Base-by-base conservation (phyloP, 2,329 filamentous ascomycete genomes). In the Corinectria fuckeliana region DNA sequence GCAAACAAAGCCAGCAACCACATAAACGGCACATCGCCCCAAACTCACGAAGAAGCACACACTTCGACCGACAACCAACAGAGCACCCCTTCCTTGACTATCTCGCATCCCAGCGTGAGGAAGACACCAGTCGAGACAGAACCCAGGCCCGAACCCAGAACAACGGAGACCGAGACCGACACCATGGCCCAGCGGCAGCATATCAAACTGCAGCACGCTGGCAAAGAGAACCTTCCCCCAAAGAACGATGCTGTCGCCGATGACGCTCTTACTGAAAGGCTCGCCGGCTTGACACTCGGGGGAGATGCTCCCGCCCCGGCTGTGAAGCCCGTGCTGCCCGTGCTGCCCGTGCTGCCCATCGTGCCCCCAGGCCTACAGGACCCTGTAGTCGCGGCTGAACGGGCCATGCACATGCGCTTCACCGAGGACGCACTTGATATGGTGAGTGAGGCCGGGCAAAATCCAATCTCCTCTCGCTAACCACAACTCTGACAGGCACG, bases 381-480 rank as follows among this genome's bases (percentile, higher is more conserved):
- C 39, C 74, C 74, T 5, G 68, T 62, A 13, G 65, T 73, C 14
- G 56, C 71, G 28, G 72, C 70, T 16, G 74, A 76, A 59, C 67
- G 73, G 45, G 74, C 71, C 20, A 66, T 72, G 61, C 75, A 78
- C 57, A 67, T 76, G 66, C 75, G 73, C 41, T 97, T 93, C 78
- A 97, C 96, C 87, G 86, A 89, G 67, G 89, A 94, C 74, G 93
- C 93, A 62, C 84, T 97, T 67, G 84, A 88, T 67, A 96, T 97
- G 92, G 91, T 94, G 79, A 70, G 81, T 74, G 21, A 16, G 13
- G 20, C 14, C 5, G 3, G 5, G 14, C 10, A 4, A 6, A 14
- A 28, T 13, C n/a, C 32, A 3, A 10, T 16, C 13, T 9, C 7
- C 14, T 18, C 21, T 21, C 48, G 55, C 51, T 60, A 53, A 69